Evolutionary conservation across 306 rosid species (phyloP).

Genomic region (Castanea sativa): DNA sequence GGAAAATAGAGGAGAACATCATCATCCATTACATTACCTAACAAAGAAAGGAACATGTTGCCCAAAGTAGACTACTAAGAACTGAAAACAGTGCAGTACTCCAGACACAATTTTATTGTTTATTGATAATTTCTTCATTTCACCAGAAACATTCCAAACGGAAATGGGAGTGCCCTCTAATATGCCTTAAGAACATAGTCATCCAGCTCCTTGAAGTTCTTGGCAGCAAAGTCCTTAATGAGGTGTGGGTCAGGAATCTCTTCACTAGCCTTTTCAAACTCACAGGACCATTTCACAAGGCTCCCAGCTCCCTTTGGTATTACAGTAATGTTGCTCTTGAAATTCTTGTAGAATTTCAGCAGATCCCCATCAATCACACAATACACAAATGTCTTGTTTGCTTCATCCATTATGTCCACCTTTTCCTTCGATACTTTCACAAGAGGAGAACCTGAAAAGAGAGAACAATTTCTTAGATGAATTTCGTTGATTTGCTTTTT

Average conservation of each 20-base stretch:
- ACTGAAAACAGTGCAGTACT: no score
- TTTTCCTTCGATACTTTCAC: conserved; percentile 60
- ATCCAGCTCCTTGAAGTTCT: conserved; percentile 75
- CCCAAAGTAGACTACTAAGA: no score
- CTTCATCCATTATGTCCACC: conserved; percentile 55
- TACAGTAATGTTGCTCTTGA: conserved; percentile 49
- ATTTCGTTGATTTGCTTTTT: no score
- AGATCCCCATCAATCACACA: conserved; percentile 73
- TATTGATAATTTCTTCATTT: not conserved
- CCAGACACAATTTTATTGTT: not conserved
- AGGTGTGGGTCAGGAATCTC: conserved; percentile 61
- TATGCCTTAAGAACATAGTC: conserved; percentile 41
- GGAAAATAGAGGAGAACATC: no score
- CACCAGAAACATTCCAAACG: conserved; percentile 1
- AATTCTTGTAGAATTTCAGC: conserved; percentile 60
- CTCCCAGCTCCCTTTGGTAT: conserved; percentile 55
- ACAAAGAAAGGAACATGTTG: no score
- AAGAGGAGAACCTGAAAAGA: conserved; percentile 50
- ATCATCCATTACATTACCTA: no score
- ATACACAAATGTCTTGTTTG: conserved; percentile 45
- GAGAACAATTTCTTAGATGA: no score
- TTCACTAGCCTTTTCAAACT: conserved; percentile 46
- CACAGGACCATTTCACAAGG: conserved; percentile 63
- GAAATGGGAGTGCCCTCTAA: not conserved
- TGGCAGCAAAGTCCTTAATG: conserved; percentile 68